Evolutionary conservation across 2,329 filamentous ascomycete species (phyloP).

Genomic region (Xylariaceae sp.): DNA sequence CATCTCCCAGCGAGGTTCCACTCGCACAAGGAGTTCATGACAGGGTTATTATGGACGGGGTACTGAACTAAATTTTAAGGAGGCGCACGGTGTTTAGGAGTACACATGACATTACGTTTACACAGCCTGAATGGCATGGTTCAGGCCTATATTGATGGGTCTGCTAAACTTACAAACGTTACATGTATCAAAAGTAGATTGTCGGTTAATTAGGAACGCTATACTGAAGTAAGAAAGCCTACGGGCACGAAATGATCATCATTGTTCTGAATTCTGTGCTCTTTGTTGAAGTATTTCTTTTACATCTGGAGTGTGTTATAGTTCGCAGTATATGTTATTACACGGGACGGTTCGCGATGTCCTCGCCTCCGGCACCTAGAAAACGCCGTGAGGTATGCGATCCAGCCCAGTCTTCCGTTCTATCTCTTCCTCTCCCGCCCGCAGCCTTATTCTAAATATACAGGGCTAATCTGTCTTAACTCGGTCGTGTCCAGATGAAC

Average conservation of each 20-base stretch:
- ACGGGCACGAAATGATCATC: neutral
- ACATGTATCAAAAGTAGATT: slow-evolving; percentile 4
- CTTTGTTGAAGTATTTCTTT: neutral
- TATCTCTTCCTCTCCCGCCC: slow-evolving; percentile 13
- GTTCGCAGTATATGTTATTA: slow-evolving; percentile 9
- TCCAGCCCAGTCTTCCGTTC: neutral
- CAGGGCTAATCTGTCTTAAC: slow-evolving; percentile 19
- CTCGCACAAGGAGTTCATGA: slow-evolving; percentile 4
- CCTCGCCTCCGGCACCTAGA: slow-evolving; percentile 1
- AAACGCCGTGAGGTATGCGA: slow-evolving; percentile 23
- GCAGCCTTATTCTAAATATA: neutral
- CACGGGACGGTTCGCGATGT: neutral
- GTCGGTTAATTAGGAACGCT: neutral
- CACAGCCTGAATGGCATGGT: slow-evolving; percentile 7
- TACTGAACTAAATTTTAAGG: slow-evolving; percentile 7
- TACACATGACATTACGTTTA: slow-evolving; percentile 9
- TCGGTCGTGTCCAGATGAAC: slow-evolving; percentile 56
- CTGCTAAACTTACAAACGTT: neutral
- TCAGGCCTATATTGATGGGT: neutral
- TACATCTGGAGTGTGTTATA: slow-evolving; percentile 10
- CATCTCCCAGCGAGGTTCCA: neutral
- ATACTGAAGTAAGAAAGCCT: neutral
- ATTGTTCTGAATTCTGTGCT: neutral
- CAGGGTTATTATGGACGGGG: neutral
- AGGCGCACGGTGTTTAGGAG: slow-evolving; percentile 27